These are phyloP conservation scores for Sarocladium oryzae DNA, from an alignment of 2,329 filamentous ascomycete genomes.

Conservation along the genomic window DNA sequence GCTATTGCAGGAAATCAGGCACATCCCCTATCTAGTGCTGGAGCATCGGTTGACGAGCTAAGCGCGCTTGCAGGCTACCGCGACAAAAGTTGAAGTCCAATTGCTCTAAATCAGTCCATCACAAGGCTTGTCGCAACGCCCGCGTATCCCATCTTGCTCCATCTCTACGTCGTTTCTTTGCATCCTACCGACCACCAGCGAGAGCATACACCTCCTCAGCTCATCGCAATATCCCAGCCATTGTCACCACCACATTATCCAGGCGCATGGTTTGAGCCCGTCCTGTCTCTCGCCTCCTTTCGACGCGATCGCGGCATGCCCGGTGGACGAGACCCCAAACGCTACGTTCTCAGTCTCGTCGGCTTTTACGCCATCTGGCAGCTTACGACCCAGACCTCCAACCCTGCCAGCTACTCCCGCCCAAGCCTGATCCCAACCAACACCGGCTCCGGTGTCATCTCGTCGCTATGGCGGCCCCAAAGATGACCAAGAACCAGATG, in stretches of 20 bases:
- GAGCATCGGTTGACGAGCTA: no score
- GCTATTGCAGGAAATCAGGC: no score
- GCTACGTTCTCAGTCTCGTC: conserved; percentile 26
- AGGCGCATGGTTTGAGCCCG: conserved; percentile 8
- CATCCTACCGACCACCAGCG: background rate
- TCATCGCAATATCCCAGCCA: background rate
- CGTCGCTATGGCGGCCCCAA: conserved; percentile 52
- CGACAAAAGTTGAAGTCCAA: conserved; percentile 1
- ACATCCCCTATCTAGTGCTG: no score
- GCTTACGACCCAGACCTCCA: conserved; percentile 23
- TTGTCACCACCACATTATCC: background rate
- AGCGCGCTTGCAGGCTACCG: background rate
- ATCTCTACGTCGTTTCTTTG: background rate
- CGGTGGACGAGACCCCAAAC: conserved; percentile 28
- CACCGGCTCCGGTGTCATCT: conserved; percentile 3
- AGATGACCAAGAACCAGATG: conserved; percentile 91
- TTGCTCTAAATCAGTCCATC: background rate
- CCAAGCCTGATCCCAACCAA: conserved; percentile 16
- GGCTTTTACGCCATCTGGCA: conserved; percentile 30
- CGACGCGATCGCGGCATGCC: conserved; percentile 21
- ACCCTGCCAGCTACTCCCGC: conserved; percentile 15
- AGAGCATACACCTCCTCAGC: background rate
- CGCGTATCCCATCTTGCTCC: background rate
- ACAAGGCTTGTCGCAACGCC: background rate
- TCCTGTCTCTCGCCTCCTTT: conserved; percentile 5